A percentile compares a stretch with the other conserved stretches of the same genome.
These are phyloP conservation scores for Curvularia hawaiiensis DNA, from an alignment of 2,329 filamentous ascomycete species.

Conservation along the genomic window DNA sequence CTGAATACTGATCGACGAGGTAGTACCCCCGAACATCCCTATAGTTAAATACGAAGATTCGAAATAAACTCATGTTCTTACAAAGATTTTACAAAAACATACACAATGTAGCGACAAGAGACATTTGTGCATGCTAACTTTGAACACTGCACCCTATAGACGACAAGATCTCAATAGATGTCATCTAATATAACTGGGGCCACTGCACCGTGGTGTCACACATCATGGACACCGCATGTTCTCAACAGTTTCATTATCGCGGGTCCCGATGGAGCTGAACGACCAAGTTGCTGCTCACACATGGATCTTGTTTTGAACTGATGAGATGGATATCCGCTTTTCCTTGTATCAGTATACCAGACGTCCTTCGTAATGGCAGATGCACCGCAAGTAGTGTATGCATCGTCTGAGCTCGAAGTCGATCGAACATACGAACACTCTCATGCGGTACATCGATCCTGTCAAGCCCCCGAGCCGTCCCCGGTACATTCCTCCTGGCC, in stretches of 20 bases:
- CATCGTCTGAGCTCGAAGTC: not conserved
- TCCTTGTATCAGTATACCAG: not conserved
- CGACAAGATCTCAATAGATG: not conserved
- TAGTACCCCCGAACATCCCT: not conserved
- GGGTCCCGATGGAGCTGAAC: not conserved
- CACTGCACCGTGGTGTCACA: not conserved
- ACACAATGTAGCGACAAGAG: not conserved
- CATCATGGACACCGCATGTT: not conserved
- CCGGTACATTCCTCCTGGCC: too few relatives aligned
- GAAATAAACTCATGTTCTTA: not conserved
- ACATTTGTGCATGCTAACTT: not conserved
- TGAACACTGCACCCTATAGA: not conserved
- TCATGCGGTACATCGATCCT: not conserved
- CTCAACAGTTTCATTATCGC: constrained; percentile 1
- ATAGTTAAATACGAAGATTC: not conserved
- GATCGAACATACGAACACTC: not conserved
- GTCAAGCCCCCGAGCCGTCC: not conserved
- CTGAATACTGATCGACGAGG: not conserved
- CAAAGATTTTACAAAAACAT: not conserved
- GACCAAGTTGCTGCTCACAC: not conserved
- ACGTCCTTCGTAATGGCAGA: not conserved
- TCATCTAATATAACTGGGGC: not conserved
- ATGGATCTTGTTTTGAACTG: not conserved
- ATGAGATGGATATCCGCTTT: not conserved
- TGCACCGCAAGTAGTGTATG: not conserved